Percentiles rank a stretch among this genome's conserved stretches.
phyloP scores from a whole-genome alignment of 129 eudicot genomes.

The Arctium minus region DNA sequence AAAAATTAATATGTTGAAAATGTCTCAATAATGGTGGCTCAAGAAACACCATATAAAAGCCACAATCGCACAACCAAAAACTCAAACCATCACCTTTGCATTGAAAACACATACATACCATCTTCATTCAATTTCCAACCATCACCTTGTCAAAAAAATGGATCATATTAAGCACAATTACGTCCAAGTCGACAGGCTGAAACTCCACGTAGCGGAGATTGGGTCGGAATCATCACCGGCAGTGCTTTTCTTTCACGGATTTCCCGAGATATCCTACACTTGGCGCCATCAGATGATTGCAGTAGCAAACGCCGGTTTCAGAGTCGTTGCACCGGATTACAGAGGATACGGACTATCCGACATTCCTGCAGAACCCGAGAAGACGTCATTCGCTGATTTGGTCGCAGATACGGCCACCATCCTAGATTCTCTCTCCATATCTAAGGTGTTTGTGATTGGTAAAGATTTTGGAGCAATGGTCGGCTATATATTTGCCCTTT shows the following conservation, averaged over 20 bases:
- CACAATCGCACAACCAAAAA: background rate
- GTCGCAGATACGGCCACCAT: slow-evolving; percentile 27
- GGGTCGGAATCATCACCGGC: slow-evolving; percentile 20
- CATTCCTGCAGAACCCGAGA: slow-evolving; percentile 31
- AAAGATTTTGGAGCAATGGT: slow-evolving; percentile 46
- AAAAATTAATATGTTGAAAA: background rate
- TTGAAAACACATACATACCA: background rate
- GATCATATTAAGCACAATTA: slow-evolving; percentile 19
- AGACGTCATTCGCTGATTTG: slow-evolving; percentile 30
- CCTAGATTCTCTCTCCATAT: slow-evolving; percentile 29
- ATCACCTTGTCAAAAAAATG: background rate
- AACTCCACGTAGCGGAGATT: slow-evolving; percentile 33
- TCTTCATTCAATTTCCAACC: background rate
- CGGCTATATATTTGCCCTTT: slow-evolving; percentile 31
- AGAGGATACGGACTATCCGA: slow-evolving; percentile 40
- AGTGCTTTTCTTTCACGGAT: slow-evolving; percentile 28
- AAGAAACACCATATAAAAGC: background rate
- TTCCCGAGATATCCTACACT: slow-evolving; percentile 36
- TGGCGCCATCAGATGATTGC: slow-evolving; percentile 36
- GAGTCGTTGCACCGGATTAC: slow-evolving; percentile 32
- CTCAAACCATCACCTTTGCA: background rate
- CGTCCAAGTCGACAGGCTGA: slow-evolving; percentile 20
- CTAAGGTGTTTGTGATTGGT: slow-evolving; percentile 42
- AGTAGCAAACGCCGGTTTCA: slow-evolving; percentile 26
- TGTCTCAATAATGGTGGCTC: background rate